Evolutionary conservation across 2,329 filamentous ascomycete species (phyloP).

Genomic region (Aspergillus fischeri): DNA sequence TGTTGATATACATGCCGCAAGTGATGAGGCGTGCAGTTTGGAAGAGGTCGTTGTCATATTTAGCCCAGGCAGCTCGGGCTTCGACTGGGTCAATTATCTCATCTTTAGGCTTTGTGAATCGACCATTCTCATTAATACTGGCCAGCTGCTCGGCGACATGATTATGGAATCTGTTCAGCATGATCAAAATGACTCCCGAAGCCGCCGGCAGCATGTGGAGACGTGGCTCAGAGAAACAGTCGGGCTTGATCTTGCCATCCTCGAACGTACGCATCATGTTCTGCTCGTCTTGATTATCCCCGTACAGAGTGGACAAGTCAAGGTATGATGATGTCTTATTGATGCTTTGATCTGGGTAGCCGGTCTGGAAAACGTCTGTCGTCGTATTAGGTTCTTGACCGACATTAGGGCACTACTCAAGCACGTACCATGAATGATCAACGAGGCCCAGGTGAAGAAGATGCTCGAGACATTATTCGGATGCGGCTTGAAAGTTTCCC

Average conservation of each 20-base stretch:
- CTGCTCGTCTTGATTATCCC: conserved; percentile 53
- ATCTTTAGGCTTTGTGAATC: conserved; percentile 64
- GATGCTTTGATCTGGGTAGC: conserved; percentile 54
- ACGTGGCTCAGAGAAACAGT: conserved; percentile 67
- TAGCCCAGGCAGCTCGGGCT: conserved; percentile 54
- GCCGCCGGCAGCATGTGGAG: conserved; percentile 68
- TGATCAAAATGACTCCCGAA: conserved; percentile 66
- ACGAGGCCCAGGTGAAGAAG: conserved; percentile 68
- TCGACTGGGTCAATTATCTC: conserved; percentile 47
- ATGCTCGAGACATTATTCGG: conserved; percentile 70
- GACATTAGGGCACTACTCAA: no score
- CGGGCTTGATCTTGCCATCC: conserved; percentile 67
- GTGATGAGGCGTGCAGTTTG: conserved; percentile 72
- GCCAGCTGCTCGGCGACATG: conserved; percentile 74
- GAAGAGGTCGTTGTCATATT: conserved; percentile 73
- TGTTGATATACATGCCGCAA: conserved; percentile 72
- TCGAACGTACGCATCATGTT: conserved; percentile 57
- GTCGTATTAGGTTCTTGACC: background rate
- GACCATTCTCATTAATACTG: conserved; percentile 76
- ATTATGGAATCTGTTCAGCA: conserved; percentile 79
- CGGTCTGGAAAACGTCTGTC: conserved; percentile 66
- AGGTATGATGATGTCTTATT: conserved; percentile 69
- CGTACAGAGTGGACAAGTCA: conserved; percentile 68
- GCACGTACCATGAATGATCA: conserved; percentile 63
- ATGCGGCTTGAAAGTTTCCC: conserved; percentile 47